These are phyloP conservation scores for Ceratocystis ficicola DNA, from an alignment of 2,329 filamentous ascomycete genomes.

Conservation along the genomic window DNA sequence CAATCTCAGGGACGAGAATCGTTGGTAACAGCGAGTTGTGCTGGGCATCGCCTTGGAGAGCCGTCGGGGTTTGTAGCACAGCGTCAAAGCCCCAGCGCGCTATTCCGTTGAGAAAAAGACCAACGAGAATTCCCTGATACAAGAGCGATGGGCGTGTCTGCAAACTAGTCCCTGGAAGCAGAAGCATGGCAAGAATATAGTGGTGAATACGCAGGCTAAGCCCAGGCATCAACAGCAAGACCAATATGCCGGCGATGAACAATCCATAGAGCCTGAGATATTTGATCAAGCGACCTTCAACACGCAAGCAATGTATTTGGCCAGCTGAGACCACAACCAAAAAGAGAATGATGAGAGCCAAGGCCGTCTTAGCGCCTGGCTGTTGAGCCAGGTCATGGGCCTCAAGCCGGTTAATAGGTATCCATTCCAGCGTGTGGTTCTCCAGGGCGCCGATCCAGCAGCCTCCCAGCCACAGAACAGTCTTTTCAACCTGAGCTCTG, in stretches of 20 bases:
- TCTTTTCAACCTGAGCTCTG: conserved; percentile 78
- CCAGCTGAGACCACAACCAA: conserved; percentile 56
- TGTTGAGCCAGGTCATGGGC: conserved; percentile 79
- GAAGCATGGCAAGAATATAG: conserved; percentile 76
- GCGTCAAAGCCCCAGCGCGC: conserved; percentile 89
- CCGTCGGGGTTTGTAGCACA: conserved; percentile 68
- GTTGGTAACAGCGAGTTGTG: conserved; percentile 49
- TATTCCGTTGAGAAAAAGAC: conserved; percentile 86
- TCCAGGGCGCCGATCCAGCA: conserved; percentile 86
- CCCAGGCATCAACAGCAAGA: conserved; percentile 59
- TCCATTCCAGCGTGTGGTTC: conserved; percentile 90
- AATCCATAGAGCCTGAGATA: conserved; percentile 68
- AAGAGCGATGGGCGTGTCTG: conserved; percentile 74
- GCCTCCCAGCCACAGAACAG: conserved; percentile 75
- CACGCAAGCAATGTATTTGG: conserved; percentile 76
- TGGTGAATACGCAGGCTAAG: conserved; percentile 85
- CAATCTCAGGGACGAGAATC: conserved; percentile 37
- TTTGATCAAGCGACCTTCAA: conserved; percentile 66
- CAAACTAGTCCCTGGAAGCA: conserved; percentile 78
- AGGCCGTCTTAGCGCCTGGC: conserved; percentile 72
- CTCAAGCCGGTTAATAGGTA: conserved; percentile 86
- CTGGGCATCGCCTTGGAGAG: conserved; percentile 57
- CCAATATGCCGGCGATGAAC: conserved; percentile 52
- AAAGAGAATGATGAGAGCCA: conserved; percentile 63
- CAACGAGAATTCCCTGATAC: conserved; percentile 81